Conservation (phyloP, 2,329 filamentous ascomycete species). For the Trichoderma sp. region DNA sequence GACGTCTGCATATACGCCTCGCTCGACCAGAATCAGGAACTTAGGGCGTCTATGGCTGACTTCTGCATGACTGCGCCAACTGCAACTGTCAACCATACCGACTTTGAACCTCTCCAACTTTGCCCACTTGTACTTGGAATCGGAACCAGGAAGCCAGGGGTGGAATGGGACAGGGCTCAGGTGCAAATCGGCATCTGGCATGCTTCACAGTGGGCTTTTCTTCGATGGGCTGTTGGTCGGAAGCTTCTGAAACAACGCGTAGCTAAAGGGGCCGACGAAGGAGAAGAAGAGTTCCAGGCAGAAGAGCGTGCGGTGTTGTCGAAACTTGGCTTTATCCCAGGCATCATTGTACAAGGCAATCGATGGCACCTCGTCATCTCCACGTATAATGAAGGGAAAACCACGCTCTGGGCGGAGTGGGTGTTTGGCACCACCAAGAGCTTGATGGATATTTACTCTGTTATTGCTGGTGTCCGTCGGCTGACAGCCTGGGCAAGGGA, state of each 20-base stretch:
- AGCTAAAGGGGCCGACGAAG: background rate
- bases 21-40: background rate
- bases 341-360: background rate
- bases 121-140: background rate
- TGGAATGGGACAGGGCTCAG: background rate
- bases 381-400: background rate
- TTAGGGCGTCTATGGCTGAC: background rate
- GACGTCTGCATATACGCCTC: conserved; percentile 14
- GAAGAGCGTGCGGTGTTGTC: background rate
- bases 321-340: background rate
- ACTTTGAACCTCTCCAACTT: background rate
- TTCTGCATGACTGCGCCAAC: conserved; percentile 14
- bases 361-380: background rate
- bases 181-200: background rate
- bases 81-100: conserved; percentile 18
- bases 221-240: background rate
- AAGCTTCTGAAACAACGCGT: background rate
- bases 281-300: background rate
- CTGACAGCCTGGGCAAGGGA: background rate
- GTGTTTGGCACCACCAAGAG: background rate
- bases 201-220: background rate
- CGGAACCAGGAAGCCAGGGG: background rate
- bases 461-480: background rate
- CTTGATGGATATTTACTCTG: conserved; percentile 6
- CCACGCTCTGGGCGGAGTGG: background rate